Conservation (phyloP, 805 yeast genomes). For the Wickerhamiella bombiphila region DNA sequence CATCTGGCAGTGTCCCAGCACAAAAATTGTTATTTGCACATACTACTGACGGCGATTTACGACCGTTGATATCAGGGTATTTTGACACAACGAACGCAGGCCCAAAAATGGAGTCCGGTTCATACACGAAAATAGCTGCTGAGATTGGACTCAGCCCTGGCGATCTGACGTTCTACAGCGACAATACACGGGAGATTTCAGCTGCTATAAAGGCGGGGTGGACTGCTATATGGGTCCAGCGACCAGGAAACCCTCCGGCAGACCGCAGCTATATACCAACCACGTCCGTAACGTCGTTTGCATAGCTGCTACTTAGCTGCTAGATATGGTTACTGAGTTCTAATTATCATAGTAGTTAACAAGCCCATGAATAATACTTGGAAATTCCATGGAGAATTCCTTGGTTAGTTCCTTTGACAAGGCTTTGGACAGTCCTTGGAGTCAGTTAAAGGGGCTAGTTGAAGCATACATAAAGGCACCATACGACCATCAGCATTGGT, state of each 20-base stretch:
- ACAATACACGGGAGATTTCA: constrained; percentile 58
- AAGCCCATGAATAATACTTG: too few relatives aligned
- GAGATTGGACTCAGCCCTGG: constrained; percentile 24
- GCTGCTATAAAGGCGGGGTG: constrained; percentile 63
- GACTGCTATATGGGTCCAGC: constrained; percentile 39
- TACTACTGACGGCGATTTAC: constrained; percentile 34
- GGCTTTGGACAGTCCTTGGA: too few relatives aligned
- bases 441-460: too few relatives aligned
- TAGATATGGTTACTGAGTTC: too few relatives aligned
- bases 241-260: constrained; percentile 54
- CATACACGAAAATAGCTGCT: constrained; percentile 44
- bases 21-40: constrained; percentile 60
- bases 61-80: constrained; percentile 45
- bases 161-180: constrained; percentile 56
- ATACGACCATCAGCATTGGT: too few relatives aligned
- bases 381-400: too few relatives aligned
- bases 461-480: too few relatives aligned
- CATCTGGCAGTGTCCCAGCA: constrained; percentile 81
- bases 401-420: too few relatives aligned
- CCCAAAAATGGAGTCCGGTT: constrained; percentile 38
- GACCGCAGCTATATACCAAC: constrained; percentile 10
- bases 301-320: too few relatives aligned
- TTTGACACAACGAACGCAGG: constrained; percentile 82
- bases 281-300: not conserved
- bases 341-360: too few relatives aligned